phyloP scores from a whole-genome alignment of 2,329 filamentous ascomycete genomes.

The Xylaria sp. region DNA sequence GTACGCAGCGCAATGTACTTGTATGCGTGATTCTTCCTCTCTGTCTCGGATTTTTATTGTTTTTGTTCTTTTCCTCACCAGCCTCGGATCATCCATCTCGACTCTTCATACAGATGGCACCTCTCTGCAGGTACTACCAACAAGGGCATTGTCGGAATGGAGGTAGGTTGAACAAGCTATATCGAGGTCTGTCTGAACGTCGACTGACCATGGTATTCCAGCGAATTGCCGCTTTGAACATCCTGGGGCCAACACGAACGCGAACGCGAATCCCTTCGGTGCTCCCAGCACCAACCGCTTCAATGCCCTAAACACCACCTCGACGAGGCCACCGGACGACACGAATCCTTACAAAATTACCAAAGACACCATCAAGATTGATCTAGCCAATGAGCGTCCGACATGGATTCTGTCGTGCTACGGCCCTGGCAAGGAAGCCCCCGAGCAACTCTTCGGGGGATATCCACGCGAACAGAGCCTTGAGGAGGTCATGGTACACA shows the following conservation, averaged over 20 bases:
- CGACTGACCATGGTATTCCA: slow-evolving; percentile 46
- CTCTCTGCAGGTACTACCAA: slow-evolving; percentile 71
- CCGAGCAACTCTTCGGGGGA: slow-evolving; percentile 85
- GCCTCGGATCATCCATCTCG: slow-evolving; percentile 5
- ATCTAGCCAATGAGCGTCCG: slow-evolving; percentile 77
- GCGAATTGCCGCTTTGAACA: slow-evolving; percentile 67
- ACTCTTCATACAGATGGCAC: slow-evolving; percentile 46
- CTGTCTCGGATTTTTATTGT: background rate
- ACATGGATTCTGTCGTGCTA: slow-evolving; percentile 90
- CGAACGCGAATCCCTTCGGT: slow-evolving; percentile 50
- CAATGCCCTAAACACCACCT: slow-evolving; percentile 38
- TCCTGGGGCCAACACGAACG: slow-evolving; percentile 53
- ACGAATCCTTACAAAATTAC: slow-evolving; percentile 61
- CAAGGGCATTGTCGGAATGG: slow-evolving; percentile 73
- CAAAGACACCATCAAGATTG: slow-evolving; percentile 69
- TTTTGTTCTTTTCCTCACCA: background rate
- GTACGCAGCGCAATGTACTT: background rate
- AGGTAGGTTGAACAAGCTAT: slow-evolving; percentile 54
- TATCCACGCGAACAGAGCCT: slow-evolving; percentile 82
- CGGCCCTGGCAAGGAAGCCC: slow-evolving; percentile 78
- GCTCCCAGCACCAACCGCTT: slow-evolving; percentile 35
- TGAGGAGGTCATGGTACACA: slow-evolving; percentile 86
- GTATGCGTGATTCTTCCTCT: background rate
- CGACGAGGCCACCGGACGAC: slow-evolving; percentile 31
- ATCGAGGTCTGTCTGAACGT: background rate